Base-by-base conservation (phyloP, 2,329 filamentous ascomycete species). In the Xylaria sp. region DNA sequence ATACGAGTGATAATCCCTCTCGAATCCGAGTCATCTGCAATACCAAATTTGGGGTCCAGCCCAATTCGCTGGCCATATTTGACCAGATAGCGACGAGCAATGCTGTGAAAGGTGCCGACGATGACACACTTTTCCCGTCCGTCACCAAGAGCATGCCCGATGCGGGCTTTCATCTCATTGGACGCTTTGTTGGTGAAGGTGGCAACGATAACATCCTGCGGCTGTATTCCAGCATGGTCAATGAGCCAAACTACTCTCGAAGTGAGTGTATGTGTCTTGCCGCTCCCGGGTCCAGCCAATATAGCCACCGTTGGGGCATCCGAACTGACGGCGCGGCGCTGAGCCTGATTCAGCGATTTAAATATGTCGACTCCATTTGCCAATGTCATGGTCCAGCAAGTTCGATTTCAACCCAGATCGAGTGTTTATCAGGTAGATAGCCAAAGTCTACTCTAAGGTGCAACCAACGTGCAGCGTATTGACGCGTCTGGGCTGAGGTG, bases 101-200 rank as follows among this genome's bases (percentile, higher is more conserved):
- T 94, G 57, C 94, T 97, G 82, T 99, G 95, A 74, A 99, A 98
- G 0, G 96, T 99, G 20, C 95, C 95, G 3, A 99, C 84, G 39
- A 98, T 88, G 72, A 99, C 85, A 75, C 90, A 92, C 64, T 87
- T 90, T 77, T 94, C 92, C 18, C 90, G 83, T 6, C 90, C 90
- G 69, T 91, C 87, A 1, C 94, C 94, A n/a, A 98, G 85, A n/a
- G 93, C 86, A 67, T 87, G 91, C 0, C 90, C 89, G 66, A 98
- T 93, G 8, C 95, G 89, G 77, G 94, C 90, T 76, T 94, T 94
- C 95, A 99, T 99, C 83, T 98, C 95, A 20, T 85, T 88, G 20
- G 94, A 93, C 0, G 96, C 94, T 80, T 98, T 98, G 79, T 97
- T 94, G 1, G 96, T 99, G 78, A 99, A 99, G 0, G 95, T 98